These are phyloP conservation scores for Alternaria consortialis DNA, from an alignment of 2,329 filamentous ascomycete species.

Conservation along the genomic window DNA sequence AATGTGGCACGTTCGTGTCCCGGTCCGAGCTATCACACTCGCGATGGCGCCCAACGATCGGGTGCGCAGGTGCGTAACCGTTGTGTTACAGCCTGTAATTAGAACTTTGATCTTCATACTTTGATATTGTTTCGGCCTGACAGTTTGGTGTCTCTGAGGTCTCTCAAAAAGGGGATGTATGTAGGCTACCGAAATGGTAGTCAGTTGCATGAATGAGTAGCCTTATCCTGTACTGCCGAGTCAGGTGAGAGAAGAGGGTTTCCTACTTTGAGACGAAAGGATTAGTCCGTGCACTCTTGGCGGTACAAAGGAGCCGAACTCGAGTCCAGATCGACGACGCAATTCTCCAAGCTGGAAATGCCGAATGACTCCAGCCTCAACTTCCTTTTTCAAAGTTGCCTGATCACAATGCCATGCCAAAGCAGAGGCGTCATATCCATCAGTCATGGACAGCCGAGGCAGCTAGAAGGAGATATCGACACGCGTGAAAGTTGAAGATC, in stretches of 20 bases:
- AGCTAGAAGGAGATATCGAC: background rate
- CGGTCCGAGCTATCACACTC: conserved; percentile 26
- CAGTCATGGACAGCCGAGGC: background rate
- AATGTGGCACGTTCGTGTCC: conserved; percentile 33
- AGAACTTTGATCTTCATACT: conserved; percentile 6
- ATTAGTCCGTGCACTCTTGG: conserved; percentile 27
- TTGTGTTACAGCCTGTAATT: conserved; percentile 31
- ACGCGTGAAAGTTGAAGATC: background rate
- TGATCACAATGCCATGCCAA: conserved; percentile 6
- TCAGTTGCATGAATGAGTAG: conserved; percentile 16
- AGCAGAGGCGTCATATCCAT: background rate
- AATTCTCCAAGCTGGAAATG: conserved; percentile 16
- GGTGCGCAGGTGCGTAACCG: conserved; percentile 25
- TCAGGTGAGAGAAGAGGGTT: conserved; percentile 8
- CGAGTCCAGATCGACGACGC: conserved; percentile 28
- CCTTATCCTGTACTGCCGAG: conserved; percentile 8
- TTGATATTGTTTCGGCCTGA: background rate
- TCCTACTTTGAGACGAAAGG: conserved; percentile 15
- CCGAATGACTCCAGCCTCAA: background rate
- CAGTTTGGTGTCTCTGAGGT: background rate
- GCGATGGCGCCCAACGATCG: conserved; percentile 34
- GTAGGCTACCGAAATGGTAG: conserved; percentile 2
- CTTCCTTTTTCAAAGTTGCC: conserved; percentile 2
- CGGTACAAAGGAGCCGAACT: conserved; percentile 26
- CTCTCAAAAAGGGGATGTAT: conserved; percentile 6